Evolutionary conservation across 1,284 basidiomycete species (phyloP).

Genomic region (Sporisorium exsertum): DNA sequence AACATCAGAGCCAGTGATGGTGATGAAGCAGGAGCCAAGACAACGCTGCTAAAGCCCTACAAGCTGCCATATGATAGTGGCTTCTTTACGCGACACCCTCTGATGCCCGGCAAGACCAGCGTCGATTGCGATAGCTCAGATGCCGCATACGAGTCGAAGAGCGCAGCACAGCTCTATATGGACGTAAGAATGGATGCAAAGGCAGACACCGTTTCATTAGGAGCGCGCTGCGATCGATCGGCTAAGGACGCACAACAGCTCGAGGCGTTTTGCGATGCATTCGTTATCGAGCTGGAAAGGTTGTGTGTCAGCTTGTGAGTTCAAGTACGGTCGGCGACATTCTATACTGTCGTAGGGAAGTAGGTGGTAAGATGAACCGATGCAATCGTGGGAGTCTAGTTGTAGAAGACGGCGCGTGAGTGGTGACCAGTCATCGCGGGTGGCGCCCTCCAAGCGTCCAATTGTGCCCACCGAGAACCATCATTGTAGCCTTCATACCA

Average conservation of each 20-base stretch:
- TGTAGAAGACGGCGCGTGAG: too few relatives aligned
- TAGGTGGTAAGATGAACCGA: too few relatives aligned
- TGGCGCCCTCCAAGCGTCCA: too few relatives aligned
- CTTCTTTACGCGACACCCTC: slow-evolving; percentile 18
- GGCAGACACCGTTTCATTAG: slow-evolving; percentile 6
- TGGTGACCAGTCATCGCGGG: too few relatives aligned
- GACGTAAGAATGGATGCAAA: slow-evolving; percentile 15
- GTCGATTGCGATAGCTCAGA: not conserved
- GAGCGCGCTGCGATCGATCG: slow-evolving; percentile 15
- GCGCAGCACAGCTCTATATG: slow-evolving; percentile 17
- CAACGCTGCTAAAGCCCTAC: slow-evolving; percentile 5
- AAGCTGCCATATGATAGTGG: slow-evolving; percentile 13
- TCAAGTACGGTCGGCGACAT: not conserved
- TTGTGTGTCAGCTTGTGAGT: not conserved
- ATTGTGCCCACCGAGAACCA: too few relatives aligned
- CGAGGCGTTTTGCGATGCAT: slow-evolving; percentile 12
- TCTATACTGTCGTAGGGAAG: too few relatives aligned
- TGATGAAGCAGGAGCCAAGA: not conserved
- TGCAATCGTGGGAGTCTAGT: too few relatives aligned
- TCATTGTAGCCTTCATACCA: too few relatives aligned
- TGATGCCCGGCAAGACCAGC: slow-evolving; percentile 9
- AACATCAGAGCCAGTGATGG: not conserved
- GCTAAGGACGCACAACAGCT: slow-evolving; percentile 7
- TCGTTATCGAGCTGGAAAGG: slow-evolving; percentile 8
- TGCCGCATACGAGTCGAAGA: not conserved